Base-by-base conservation (phyloP, 2,329 filamentous ascomycete species). In the Geosmithia putterillii region DNA sequence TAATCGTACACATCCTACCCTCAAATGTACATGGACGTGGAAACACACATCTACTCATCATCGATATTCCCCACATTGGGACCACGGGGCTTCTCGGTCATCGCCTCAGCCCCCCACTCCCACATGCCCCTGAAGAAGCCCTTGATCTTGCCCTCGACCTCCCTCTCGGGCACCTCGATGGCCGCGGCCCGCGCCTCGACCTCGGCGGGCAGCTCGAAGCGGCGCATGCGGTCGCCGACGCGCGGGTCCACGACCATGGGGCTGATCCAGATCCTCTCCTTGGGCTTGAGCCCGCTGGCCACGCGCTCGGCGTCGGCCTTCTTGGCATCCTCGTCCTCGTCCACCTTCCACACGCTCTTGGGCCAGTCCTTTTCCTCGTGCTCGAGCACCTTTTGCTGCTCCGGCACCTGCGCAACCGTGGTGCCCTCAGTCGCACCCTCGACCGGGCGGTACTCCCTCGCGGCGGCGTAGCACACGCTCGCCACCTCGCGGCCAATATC, bases 401-500 rank as follows among this genome's bases (percentile, higher is more conserved):
- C 63, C n/a, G n/a, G n/a, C n/a, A n/a, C n/a, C n/a, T n/a, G n/a
- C n/a, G n/a, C n/a, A n/a, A n/a, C n/a, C n/a, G n/a, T n/a, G n/a
- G n/a, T n/a, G n/a, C n/a, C n/a, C n/a, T n/a, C n/a, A n/a, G n/a
- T n/a, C n/a, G n/a, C n/a, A n/a, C n/a, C n/a, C 19, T 47, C 57
- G n/a, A 57, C 57, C 32, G 69, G 61, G 41, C 59, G 63, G 63
- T 63, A 78, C 47, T 73, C 70, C 42, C 74, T 68, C 41, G 69
- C 60, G 6, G 68, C 63, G 44, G 70, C 78, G 34, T 95, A 76
- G 46, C 94, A 90, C 32, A 84, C 80, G 32, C 87, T 83, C 1
- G 90, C 90, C 17, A 94, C 87, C 50, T 95, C 80, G 37, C 86
- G 81, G 42, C 92, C 92, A 47, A 95, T 80, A 39, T 81, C 73